A percentile compares a stretch with the other conserved stretches of the same genome.
Conservation (phyloP, 2,329 filamentous ascomycete species). For the Ascochyta lentis region DNA sequence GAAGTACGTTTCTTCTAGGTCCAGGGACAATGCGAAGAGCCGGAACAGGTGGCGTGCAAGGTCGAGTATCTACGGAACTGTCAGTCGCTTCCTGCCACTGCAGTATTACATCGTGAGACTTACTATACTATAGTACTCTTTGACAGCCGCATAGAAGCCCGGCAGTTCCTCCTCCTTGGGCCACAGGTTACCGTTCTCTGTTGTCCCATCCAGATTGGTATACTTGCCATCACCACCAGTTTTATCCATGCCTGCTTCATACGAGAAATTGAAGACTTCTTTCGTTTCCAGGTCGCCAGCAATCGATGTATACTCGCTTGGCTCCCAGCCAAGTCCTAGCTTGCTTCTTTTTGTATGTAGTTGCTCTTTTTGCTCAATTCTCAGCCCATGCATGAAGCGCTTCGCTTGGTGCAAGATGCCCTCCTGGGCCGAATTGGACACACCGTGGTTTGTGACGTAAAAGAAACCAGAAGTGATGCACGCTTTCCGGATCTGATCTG, state of each 20-base stretch:
- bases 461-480: conserved; percentile 53
- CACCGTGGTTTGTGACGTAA: conserved; percentile 50
- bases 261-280: conserved; percentile 54
- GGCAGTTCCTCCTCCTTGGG: conserved; percentile 49
- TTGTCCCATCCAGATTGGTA: conserved; percentile 49
- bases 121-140: conserved; percentile 49
- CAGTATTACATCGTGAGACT: background rate
- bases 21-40: conserved; percentile 50
- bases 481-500: conserved; percentile 48
- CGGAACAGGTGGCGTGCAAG: conserved; percentile 51
- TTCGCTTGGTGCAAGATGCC: conserved; percentile 48
- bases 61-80: conserved; percentile 35
- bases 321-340: conserved; percentile 52
- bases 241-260: conserved; percentile 50
- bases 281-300: conserved; percentile 52
- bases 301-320: conserved; percentile 50
- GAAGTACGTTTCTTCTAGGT: conserved; percentile 49
- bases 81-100: background rate
- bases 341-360: conserved; percentile 50
- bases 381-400: conserved; percentile 46
- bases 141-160: conserved; percentile 48
- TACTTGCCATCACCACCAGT: conserved; percentile 53
- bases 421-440: conserved; percentile 35
- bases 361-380: conserved; percentile 44
- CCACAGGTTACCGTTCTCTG: conserved; percentile 49